A percentile compares a stretch with the other conserved stretches of the same genome.
Conservation (phyloP, 768 basidiomycete species). For the Termitomyces sp. region DNA sequence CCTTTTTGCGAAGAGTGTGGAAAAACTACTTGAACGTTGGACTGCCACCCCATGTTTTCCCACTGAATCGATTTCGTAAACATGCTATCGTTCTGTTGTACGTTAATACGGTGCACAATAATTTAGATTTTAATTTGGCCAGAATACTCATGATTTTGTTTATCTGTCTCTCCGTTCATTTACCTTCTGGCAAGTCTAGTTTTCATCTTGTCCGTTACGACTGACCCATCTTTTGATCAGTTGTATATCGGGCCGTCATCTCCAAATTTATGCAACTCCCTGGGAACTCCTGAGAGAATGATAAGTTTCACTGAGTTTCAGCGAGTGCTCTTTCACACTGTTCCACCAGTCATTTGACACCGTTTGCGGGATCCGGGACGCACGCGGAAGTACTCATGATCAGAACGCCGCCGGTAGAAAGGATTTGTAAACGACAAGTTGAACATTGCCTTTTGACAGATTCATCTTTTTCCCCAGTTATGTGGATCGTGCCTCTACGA, state of each 20-base stretch:
- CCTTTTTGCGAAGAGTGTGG: constrained; percentile 15
- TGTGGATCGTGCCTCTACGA: constrained; percentile 33
- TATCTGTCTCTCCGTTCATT: neutral
- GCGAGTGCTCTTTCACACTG: neutral
- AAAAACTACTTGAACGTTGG: constrained; percentile 16
- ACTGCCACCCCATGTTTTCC: constrained; percentile 15
- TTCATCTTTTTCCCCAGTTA: constrained; percentile 8
- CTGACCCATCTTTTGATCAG: neutral
- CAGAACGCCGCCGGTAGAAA: neutral
- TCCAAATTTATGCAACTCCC: neutral
- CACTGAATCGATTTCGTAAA: neutral
- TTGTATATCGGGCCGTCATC: neutral
- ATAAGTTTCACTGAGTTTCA: neutral
- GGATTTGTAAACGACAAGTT: neutral
- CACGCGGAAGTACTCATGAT: neutral
- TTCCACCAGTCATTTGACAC: neutral
- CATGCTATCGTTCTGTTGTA: neutral
- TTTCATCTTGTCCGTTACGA: too few relatives aligned
- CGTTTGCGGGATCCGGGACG: neutral
- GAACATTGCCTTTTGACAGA: neutral
- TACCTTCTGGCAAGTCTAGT: neutral
- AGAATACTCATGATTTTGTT: neutral
- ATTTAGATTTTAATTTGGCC: neutral
- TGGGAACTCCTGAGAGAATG: neutral
- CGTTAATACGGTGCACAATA: neutral